These are phyloP conservation scores for Saccharomycopsis sp. DNA, from an alignment of 805 yeast genomes.

Conservation along the genomic window DNA sequence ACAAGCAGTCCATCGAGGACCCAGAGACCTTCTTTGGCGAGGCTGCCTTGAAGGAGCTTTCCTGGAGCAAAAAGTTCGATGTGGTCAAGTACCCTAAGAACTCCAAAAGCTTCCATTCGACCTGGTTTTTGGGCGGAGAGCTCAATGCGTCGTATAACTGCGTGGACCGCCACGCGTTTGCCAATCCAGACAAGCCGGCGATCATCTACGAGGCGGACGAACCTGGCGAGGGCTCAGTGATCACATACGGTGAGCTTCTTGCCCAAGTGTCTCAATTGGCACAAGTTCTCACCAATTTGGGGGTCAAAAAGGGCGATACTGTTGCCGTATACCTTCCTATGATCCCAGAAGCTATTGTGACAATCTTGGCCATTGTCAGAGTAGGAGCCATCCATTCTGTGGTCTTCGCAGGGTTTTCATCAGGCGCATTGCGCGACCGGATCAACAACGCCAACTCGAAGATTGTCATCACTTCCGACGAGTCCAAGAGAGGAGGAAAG, in stretches of 20 bases:
- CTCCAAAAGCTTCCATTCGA: conserved; percentile 42
- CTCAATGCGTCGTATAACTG: conserved; percentile 75
- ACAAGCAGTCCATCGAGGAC: conserved; percentile 69
- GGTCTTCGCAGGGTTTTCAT: conserved; percentile 77
- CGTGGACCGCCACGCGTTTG: conserved; percentile 75
- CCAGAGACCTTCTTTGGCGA: conserved; percentile 82
- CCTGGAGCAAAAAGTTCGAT: conserved; percentile 71
- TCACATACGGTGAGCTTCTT: conserved; percentile 67
- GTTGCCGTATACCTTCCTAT: conserved; percentile 84
- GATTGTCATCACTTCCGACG: conserved; percentile 74
- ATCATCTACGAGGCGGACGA: conserved; percentile 79
- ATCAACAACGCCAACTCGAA: conserved; percentile 66
- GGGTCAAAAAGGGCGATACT: conserved; percentile 74
- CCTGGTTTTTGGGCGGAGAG: conserved; percentile 78
- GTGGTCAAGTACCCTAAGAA: conserved; percentile 36
- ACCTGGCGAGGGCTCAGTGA: conserved; percentile 51
- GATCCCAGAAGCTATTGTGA: conserved; percentile 73
- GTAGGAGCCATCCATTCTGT: conserved; percentile 83
- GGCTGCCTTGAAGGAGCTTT: conserved; percentile 57
- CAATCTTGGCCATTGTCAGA: conserved; percentile 71
- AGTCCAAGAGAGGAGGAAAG: conserved; percentile 78
- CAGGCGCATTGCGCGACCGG: conserved; percentile 65
- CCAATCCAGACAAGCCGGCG: conserved; percentile 66
- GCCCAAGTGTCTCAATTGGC: conserved; percentile 66
- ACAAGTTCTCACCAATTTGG: conserved; percentile 57